Evolutionary conservation across 2,329 filamentous ascomycete species (phyloP).

Genomic region (Diaporthe caulivora): DNA sequence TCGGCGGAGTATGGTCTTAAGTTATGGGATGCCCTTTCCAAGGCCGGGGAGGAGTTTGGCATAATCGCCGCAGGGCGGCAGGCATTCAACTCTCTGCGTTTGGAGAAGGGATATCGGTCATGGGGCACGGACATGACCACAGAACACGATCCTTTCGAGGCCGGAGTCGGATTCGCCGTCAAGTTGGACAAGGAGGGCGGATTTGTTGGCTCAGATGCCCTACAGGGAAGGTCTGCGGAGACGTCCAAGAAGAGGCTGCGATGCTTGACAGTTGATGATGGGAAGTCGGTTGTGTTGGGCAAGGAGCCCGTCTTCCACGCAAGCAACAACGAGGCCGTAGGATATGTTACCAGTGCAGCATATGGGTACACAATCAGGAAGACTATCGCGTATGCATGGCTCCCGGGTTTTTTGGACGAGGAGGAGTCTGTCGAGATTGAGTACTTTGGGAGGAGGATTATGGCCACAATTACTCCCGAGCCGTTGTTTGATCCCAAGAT

Average conservation of each 20-base stretch:
- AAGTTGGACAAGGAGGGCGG: slow-evolving; percentile 56
- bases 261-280: slow-evolving; percentile 68
- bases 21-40: slow-evolving; percentile 70
- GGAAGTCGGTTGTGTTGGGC: slow-evolving; percentile 67
- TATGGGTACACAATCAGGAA: slow-evolving; percentile 71
- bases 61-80: slow-evolving; percentile 69
- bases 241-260: slow-evolving; percentile 53
- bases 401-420: slow-evolving; percentile 60
- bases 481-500: slow-evolving; percentile 56
- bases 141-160: slow-evolving; percentile 72
- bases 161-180: slow-evolving; percentile 65
- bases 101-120: slow-evolving; percentile 71
- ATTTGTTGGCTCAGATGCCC: slow-evolving; percentile 65
- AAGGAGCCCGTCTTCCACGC: slow-evolving; percentile 71
- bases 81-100: slow-evolving; percentile 68
- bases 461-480: slow-evolving; percentile 65
- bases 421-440: slow-evolving; percentile 69
- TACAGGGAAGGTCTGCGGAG: slow-evolving; percentile 56
- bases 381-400: slow-evolving; percentile 70
- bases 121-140: slow-evolving; percentile 71
- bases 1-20: slow-evolving; percentile 69
- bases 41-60: slow-evolving; percentile 66
- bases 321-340: slow-evolving; percentile 54
- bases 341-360: slow-evolving; percentile 71
- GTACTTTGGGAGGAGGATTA: slow-evolving; percentile 69